Percentiles rank a stretch among this genome's conserved stretches.
phyloP scores from a whole-genome alignment of 352 stramenopile species.

The Pythium periplocum region DNA sequence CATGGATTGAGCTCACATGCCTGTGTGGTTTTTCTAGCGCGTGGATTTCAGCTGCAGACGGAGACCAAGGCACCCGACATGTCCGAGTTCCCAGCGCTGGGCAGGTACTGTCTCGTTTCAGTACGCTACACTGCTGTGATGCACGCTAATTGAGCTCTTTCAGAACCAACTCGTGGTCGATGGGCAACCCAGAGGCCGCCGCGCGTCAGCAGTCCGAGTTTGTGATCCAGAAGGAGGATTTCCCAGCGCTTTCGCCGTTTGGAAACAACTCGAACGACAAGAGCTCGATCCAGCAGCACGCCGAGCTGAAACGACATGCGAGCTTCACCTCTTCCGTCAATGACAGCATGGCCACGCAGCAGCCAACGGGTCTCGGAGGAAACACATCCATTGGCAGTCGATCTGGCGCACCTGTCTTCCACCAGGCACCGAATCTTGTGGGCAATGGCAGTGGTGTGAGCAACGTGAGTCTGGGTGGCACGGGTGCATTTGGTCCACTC shows the following conservation, averaged over 20 bases:
- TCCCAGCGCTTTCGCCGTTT: constrained; percentile 77
- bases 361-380: constrained; percentile 31
- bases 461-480: constrained; percentile 45
- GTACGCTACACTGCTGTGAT: not conserved
- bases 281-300: constrained; percentile 28
- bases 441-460: constrained; percentile 11
- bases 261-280: constrained; percentile 42
- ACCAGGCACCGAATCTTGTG: not conserved
- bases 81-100: constrained; percentile 76
- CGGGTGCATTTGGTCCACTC: constrained; percentile 52
- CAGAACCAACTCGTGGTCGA: constrained; percentile 55
- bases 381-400: constrained; percentile 61
- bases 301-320: constrained; percentile 56
- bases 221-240: constrained; percentile 86
- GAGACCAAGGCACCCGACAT: constrained; percentile 80
- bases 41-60: constrained; percentile 36
- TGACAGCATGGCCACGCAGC: constrained; percentile 52
- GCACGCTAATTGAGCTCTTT: not conserved
- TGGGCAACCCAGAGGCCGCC: constrained; percentile 34
- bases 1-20: not conserved
- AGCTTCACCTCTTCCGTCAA: constrained; percentile 67
- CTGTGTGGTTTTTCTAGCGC: constrained; percentile 21
- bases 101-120: constrained; percentile 3
- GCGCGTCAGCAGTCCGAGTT: constrained; percentile 61
- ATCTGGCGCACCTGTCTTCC: not conserved